These are phyloP conservation scores for Coemansia sp. DNA, from an alignment of 192 early-diverging fungal species.

Conservation along the genomic window DNA sequence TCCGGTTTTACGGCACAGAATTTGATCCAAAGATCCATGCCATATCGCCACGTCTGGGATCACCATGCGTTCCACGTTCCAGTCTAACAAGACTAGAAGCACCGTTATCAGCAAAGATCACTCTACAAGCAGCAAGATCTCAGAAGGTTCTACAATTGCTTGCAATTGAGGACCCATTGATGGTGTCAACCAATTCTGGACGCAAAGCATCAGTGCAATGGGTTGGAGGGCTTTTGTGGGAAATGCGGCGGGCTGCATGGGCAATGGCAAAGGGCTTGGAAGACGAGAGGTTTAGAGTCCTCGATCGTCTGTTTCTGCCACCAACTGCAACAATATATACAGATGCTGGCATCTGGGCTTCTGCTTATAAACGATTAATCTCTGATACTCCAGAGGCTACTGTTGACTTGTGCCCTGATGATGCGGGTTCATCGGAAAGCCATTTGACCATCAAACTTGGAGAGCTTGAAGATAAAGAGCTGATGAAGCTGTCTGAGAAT, in stretches of 20 bases:
- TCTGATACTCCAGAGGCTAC: conserved; percentile 3
- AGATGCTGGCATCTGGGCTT: conserved; percentile 23
- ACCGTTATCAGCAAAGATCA: background rate
- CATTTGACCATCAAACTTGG: conserved; percentile 1
- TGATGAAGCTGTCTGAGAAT: background rate
- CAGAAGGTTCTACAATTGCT: conserved; percentile 12
- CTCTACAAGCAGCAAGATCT: conserved; percentile 15
- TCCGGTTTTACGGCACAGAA: conserved; percentile 28
- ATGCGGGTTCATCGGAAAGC: background rate
- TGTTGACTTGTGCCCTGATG: conserved; percentile 1
- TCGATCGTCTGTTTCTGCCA: conserved; percentile 21
- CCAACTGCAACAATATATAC: conserved; percentile 13
- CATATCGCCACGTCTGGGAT: conserved; percentile 35
- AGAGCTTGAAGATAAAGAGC: conserved; percentile 1
- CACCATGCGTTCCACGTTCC: conserved; percentile 21
- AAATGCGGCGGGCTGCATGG: conserved; percentile 49
- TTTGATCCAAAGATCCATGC: conserved; percentile 31
- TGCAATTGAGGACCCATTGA: conserved; percentile 47
- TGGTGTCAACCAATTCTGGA: conserved; percentile 23
- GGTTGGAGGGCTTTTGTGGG: conserved; percentile 44
- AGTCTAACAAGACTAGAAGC: conserved; percentile 19
- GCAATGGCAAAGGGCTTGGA: conserved; percentile 5
- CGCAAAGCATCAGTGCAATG: conserved; percentile 41
- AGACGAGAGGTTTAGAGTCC: background rate
- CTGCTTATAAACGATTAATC: conserved; percentile 10